Conservation (phyloP, 2,329 filamentous ascomycete species). For the Dothideomycetes sp. region DNA sequence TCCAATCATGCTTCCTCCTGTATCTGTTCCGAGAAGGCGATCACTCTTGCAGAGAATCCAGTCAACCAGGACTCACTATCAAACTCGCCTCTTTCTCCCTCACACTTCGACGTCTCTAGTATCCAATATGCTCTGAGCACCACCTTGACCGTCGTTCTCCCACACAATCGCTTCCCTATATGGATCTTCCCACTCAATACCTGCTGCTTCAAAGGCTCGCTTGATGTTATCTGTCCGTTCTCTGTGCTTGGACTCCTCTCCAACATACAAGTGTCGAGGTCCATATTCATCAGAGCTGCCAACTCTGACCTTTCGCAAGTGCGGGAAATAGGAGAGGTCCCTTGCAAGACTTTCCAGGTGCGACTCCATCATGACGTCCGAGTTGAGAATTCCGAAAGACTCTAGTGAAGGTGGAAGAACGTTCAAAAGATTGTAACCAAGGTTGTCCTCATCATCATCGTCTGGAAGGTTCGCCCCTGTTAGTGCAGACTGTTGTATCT, state of each 20-base stretch:
- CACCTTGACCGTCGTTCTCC: background rate
- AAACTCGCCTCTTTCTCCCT: no score
- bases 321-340: background rate
- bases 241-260: background rate
- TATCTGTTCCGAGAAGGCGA: no score
- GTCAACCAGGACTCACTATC: no score
- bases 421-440: background rate
- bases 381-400: background rate
- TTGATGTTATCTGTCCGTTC: background rate
- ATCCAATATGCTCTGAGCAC: no score
- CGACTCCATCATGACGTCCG: background rate
- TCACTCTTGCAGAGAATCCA: no score
- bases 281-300: background rate
- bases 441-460: background rate
- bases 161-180: background rate
- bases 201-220: background rate
- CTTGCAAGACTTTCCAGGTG: background rate
- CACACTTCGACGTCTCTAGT: no score
- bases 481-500: background rate
- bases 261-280: background rate
- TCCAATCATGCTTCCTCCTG: no score
- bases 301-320: background rate
- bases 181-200: background rate
- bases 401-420: background rate
- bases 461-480: background rate